A percentile compares a stretch with the other conserved stretches of the same genome.
Conservation (phyloP, 148 eudicot genomes). For the Chenopodium quinoa region DNA sequence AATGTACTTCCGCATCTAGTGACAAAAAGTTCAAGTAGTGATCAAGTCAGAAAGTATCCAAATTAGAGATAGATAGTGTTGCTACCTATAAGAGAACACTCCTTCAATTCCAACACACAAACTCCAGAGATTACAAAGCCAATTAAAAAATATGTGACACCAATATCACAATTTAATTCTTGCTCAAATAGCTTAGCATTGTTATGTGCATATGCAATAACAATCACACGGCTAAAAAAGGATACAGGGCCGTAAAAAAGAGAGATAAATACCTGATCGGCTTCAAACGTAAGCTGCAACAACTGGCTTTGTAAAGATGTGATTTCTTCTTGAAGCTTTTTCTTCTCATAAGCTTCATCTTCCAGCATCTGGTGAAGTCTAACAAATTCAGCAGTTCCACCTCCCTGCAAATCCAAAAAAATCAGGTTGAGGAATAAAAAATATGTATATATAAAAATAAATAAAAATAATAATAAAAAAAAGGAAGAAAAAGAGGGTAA, state of each 20-base stretch:
- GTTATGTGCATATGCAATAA: not conserved
- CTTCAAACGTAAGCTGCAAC: conserved; percentile 64
- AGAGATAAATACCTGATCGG: conserved; percentile 57
- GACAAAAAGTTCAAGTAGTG: conserved; percentile 18
- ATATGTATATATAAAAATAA: too few relatives aligned
- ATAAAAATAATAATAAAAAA: not conserved
- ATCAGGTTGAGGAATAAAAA: conserved; percentile 12
- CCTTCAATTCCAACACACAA: not conserved
- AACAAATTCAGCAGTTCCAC: conserved; percentile 58
- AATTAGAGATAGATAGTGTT: not conserved
- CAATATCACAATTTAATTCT: not conserved
- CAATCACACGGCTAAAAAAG: not conserved
- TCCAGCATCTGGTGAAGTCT: conserved; percentile 63
- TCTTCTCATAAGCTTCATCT: conserved; percentile 71
- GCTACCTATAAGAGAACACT: not conserved
- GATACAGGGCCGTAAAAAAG: not conserved
- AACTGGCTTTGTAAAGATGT: conserved; percentile 64
- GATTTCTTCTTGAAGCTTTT: conserved; percentile 77
- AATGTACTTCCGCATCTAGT: conserved; percentile 51
- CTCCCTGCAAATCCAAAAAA: conserved; percentile 49
- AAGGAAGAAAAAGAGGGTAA: not conserved
- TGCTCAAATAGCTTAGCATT: not conserved
- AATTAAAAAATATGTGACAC: not conserved
- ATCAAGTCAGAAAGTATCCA: conserved; percentile 14
- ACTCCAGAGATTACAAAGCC: not conserved